Conservation (phyloP, 169 alveolate genomes). For the Plasmodium sp. region DNA sequence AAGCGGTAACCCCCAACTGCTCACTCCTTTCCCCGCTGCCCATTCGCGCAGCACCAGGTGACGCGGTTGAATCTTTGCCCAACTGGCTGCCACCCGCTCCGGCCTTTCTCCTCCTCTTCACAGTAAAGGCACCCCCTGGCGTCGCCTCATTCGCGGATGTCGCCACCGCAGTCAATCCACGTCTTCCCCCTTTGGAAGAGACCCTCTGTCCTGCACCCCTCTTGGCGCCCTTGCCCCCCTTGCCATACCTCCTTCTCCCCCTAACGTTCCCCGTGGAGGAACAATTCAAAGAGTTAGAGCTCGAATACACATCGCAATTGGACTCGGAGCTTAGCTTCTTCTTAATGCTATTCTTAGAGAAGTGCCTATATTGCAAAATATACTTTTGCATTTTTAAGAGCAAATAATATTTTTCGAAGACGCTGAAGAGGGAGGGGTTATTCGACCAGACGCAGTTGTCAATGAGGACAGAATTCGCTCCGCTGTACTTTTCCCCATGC, state of each 20-base stretch:
- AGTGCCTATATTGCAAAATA: slow-evolving; percentile 42
- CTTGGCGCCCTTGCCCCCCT: not conserved
- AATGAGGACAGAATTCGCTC: slow-evolving; percentile 11
- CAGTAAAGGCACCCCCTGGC: not conserved
- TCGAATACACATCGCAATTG: slow-evolving; percentile 30
- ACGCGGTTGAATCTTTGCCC: not conserved
- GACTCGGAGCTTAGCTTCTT: slow-evolving; percentile 44
- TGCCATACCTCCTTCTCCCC: not conserved
- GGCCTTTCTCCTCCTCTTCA: not conserved
- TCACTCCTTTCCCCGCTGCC: not conserved
- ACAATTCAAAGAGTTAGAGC: slow-evolving; percentile 17
- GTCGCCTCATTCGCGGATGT: not conserved
- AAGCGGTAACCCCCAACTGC: not conserved
- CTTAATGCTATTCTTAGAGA: slow-evolving; percentile 53
- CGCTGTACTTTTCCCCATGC: not conserved
- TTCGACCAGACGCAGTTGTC: slow-evolving; percentile 53
- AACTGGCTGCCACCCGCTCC: not conserved
- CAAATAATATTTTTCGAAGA: slow-evolving; percentile 58
- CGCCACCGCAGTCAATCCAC: not conserved
- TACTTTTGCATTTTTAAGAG: slow-evolving; percentile 63
- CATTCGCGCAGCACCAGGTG: not conserved
- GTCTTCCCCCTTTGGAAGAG: not conserved
- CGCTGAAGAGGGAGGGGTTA: slow-evolving; percentile 39
- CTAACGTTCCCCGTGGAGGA: not conserved
- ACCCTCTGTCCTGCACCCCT: not conserved